phyloP scores from a whole-genome alignment of 139 green algal genomes.

The Parachlorella kessleri region DNA sequence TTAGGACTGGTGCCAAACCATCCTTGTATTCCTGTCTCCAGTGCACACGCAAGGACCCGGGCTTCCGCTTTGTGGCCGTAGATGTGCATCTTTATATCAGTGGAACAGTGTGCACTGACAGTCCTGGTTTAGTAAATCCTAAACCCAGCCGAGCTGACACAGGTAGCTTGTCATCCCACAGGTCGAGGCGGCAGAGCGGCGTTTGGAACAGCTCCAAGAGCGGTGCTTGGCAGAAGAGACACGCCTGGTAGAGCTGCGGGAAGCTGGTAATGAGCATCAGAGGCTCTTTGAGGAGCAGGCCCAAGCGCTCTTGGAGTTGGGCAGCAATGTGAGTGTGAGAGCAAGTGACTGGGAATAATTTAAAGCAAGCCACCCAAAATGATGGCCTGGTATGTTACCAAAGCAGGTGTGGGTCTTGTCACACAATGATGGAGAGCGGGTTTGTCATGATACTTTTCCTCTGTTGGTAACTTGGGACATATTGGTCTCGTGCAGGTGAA shows the following conservation, averaged over 20 bases:
- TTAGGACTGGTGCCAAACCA: background rate
- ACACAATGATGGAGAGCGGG: background rate
- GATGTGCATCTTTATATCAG: too few species aligned
- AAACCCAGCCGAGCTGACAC: too few species aligned
- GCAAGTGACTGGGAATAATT: background rate
- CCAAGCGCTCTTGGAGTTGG: slow-evolving; percentile 9
- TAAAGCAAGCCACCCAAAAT: too few species aligned
- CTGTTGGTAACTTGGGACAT: background rate
- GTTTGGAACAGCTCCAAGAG: slow-evolving; percentile 16
- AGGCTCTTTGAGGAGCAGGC: slow-evolving; percentile 9
- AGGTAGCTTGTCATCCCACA: slow-evolving; percentile 2
- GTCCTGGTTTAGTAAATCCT: too few species aligned
- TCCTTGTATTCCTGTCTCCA: background rate
- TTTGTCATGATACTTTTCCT: background rate
- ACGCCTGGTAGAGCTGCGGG: slow-evolving; percentile 10
- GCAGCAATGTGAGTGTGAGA: slow-evolving; percentile 1
- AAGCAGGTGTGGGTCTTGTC: background rate
- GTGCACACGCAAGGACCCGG: too few species aligned
- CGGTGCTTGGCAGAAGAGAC: slow-evolving; percentile 9
- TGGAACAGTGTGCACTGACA: too few species aligned
- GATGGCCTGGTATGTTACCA: background rate
- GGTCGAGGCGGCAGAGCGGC: background rate
- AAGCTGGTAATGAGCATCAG: slow-evolving; percentile 10
- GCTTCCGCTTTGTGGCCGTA: too few species aligned
- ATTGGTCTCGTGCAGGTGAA: slow-evolving; percentile 8